Conservation (phyloP, 1,139 yeast genomes). For the Blastobotrys aristatus region DNA sequence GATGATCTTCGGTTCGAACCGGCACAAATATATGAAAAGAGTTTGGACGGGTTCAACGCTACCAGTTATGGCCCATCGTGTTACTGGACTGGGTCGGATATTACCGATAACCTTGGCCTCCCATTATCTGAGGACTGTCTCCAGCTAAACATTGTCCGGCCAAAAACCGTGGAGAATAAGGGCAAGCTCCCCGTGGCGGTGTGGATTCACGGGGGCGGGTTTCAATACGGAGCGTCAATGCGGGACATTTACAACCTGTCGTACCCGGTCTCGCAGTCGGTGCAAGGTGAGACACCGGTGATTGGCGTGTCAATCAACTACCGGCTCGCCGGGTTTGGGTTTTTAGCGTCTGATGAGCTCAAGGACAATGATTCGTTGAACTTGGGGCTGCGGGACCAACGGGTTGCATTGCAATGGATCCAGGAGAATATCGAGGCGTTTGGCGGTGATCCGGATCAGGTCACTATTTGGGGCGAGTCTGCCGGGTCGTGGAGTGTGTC, state of each 20-base stretch:
- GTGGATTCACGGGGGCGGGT: constrained; percentile 40
- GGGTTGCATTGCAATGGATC: constrained; percentile 38
- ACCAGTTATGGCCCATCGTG: constrained; percentile 14
- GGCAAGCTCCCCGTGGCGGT: constrained; percentile 31
- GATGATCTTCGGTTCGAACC: constrained; percentile 22
- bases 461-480: constrained; percentile 38
- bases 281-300: constrained; percentile 25
- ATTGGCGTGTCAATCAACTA: constrained; percentile 36
- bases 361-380: constrained; percentile 25
- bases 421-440: constrained; percentile 33
- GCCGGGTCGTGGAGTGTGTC: constrained; percentile 38
- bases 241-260: constrained; percentile 10
- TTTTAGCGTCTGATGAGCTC: constrained; percentile 27
- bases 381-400: constrained; percentile 36
- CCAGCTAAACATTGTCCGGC: constrained; percentile 21
- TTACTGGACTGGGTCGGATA: constrained; percentile 4
- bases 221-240: constrained; percentile 14
- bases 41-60: constrained; percentile 14
- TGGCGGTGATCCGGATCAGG: constrained; percentile 38
- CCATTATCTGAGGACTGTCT: constrained; percentile 25
- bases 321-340: constrained; percentile 35
- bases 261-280: constrained; percentile 14
- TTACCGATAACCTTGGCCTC: constrained; percentile 4
- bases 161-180: neutral
- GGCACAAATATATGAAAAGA: constrained; percentile 10